Conservation (phyloP, 495 filamentous ascomycete species). For the Podospora tetraspora region DNA sequence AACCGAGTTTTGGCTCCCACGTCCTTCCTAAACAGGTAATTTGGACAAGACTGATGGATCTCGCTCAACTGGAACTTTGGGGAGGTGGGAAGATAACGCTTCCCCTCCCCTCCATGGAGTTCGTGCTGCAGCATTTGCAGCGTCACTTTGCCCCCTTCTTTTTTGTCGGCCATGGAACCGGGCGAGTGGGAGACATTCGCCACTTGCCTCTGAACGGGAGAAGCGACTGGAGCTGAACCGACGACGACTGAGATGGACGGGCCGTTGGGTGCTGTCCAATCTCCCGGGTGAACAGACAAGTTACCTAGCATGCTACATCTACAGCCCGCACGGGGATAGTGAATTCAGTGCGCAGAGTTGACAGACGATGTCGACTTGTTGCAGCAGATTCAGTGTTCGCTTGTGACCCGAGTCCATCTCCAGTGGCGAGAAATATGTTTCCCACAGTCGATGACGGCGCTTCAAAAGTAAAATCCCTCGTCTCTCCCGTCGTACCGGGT, state of each 20-base stretch:
- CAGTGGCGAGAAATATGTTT: not conserved
- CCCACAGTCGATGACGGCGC: not conserved
- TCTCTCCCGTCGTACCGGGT: not conserved
- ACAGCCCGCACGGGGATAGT: too few relatives aligned
- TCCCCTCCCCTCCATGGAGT: too few relatives aligned
- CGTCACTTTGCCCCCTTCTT: not conserved
- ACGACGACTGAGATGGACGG: not conserved
- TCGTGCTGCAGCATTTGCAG: not conserved
- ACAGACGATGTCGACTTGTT: not conserved
- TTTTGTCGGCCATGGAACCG: not conserved
- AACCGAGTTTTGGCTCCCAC: not conserved
- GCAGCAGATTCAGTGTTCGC: not conserved
- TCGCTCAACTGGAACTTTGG: not conserved
- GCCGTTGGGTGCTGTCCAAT: not conserved
- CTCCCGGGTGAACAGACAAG: not conserved
- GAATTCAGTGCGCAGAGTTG: not conserved
- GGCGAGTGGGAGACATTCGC: not conserved
- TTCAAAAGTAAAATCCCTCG: not conserved
- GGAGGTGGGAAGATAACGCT: not conserved
- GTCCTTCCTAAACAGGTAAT: not conserved
- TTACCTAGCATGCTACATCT: not conserved
- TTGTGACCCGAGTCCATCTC: not conserved
- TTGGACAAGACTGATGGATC: not conserved
- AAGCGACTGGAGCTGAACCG: not conserved
- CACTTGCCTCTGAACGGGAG: not conserved